Base-by-base conservation (phyloP, 2,329 filamentous ascomycete genomes). In the Monascus ruber region DNA sequence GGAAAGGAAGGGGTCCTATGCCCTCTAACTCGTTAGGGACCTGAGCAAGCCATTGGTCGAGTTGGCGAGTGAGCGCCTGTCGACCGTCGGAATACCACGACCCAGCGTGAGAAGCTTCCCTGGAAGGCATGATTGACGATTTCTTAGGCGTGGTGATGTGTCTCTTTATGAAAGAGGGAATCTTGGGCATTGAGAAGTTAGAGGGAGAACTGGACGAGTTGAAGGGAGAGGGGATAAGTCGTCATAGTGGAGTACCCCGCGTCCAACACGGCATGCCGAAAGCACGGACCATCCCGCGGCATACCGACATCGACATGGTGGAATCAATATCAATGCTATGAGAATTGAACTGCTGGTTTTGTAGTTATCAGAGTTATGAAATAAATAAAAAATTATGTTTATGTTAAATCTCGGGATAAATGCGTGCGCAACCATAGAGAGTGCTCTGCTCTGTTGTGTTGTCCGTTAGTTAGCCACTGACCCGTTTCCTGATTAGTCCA, bases 21-120 rank as follows among this genome's bases (percentile, higher is more conserved):
- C 73, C 78, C 27, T 81, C 70, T 32, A 91, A 65, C 1, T 73
- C 71, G 36, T 70, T 60, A 2, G 85, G 82, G 5, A 94, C 88
- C 31, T 74, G 66, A 31, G 66, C 68, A n/a, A 96, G 72, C 73
- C 79, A 94, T 36, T 64, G 62, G 41, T 91, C 77, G 4, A 98
- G 80, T 64, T 94, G 73, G 5, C 57, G 52, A 3, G 74, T 74
- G 37, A 96, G 75, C n/a, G 63, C 61, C 2, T 60, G 56, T 5
- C 72, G 65, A 42, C 78, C 71, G 36, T 72, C 72, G 5, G 79
- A 72, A 59, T 98, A 98, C 91, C 91, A 98, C 11, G 79, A 82
- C 31, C 85, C 84, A 24, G 89, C 87, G 60, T 96, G 91, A 40
- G 72, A 77, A 17, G 86, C 81, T 47, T 68, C 60, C 54, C 81